phyloP scores from a whole-genome alignment of 2,329 filamentous ascomycete genomes.

The Hymenoscyphus occultus region DNA sequence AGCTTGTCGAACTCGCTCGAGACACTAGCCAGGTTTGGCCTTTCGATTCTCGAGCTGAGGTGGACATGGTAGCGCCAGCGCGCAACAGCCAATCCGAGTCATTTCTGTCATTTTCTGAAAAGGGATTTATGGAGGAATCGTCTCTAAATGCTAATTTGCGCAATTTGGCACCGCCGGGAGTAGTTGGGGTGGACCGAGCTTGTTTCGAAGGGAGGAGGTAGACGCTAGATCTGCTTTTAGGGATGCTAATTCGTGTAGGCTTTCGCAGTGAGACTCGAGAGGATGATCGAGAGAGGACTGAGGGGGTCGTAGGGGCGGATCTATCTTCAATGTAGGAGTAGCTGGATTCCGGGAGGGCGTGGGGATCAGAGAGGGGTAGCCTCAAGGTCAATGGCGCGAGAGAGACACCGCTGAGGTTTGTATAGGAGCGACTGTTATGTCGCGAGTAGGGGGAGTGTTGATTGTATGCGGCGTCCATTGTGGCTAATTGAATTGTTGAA shows the following conservation, averaged over 20 bases:
- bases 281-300: slow-evolving; percentile 57
- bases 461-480: slow-evolving; percentile 44
- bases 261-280: slow-evolving; percentile 47
- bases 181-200: slow-evolving; percentile 30
- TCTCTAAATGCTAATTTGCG: slow-evolving; percentile 28
- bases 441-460: slow-evolving; percentile 56
- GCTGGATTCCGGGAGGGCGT: slow-evolving; percentile 41
- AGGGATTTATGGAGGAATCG: slow-evolving; percentile 29
- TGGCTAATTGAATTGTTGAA: not conserved
- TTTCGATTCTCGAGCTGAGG: slow-evolving; percentile 63
- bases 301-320: slow-evolving; percentile 62
- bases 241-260: slow-evolving; percentile 31
- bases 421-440: slow-evolving; percentile 57
- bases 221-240: slow-evolving; percentile 64
- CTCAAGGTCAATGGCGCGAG: slow-evolving; percentile 63
- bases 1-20: slow-evolving; percentile 61
- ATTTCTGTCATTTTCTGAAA: slow-evolving; percentile 39
- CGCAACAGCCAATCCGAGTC: slow-evolving; percentile 65
- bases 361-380: slow-evolving; percentile 55
- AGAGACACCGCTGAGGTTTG: slow-evolving; percentile 57
- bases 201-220: slow-evolving; percentile 43
- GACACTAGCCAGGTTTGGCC: slow-evolving; percentile 68
- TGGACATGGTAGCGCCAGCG: slow-evolving; percentile 59
- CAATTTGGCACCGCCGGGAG: slow-evolving; percentile 26
- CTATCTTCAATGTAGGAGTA: slow-evolving; percentile 59